These are phyloP conservation scores for Halophytophthora batemanensis DNA, from an alignment of 352 stramenopile species.

Conservation along the genomic window DNA sequence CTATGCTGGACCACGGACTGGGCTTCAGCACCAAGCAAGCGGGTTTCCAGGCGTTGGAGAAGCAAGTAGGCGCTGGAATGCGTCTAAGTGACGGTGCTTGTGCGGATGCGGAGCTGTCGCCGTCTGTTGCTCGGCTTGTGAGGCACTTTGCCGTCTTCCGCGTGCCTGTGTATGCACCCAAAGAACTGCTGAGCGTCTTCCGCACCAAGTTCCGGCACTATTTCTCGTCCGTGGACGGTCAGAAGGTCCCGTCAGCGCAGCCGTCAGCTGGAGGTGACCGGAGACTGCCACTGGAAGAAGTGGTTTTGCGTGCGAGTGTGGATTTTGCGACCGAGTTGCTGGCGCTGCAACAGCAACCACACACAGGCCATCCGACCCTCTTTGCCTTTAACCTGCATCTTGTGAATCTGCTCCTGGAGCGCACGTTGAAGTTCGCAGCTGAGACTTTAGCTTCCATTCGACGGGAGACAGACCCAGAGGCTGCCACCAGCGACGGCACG, in stretches of 20 bases:
- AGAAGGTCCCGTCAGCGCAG: not conserved
- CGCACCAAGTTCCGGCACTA: slow-evolving; percentile 33
- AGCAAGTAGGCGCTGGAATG: slow-evolving; percentile 40
- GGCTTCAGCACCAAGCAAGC: slow-evolving; percentile 29
- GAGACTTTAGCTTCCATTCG: slow-evolving; percentile 1
- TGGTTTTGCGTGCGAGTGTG: slow-evolving; percentile 46
- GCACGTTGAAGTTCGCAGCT: slow-evolving; percentile 33
- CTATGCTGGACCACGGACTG: slow-evolving; percentile 45
- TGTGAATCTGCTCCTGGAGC: slow-evolving; percentile 32
- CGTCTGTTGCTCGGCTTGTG: slow-evolving; percentile 24
- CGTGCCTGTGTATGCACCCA: slow-evolving; percentile 36
- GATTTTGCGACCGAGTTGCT: slow-evolving; percentile 45
- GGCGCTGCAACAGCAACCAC: slow-evolving; percentile 28
- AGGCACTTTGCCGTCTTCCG: slow-evolving; percentile 53
- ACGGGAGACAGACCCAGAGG: not conserved
- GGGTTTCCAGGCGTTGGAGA: slow-evolving; percentile 28
- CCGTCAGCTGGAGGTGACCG: slow-evolving; percentile 12
- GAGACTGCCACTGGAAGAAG: slow-evolving; percentile 37
- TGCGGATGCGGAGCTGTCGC: not conserved
- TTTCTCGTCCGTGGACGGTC: slow-evolving; percentile 14
- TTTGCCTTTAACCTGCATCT: slow-evolving; percentile 55
- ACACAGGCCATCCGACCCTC: slow-evolving; percentile 9
- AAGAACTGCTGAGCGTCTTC: slow-evolving; percentile 51
- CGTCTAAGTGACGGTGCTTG: slow-evolving; percentile 7
- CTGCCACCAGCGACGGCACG: slow-evolving; percentile 10